Conservation (phyloP, 768 basidiomycete genomes). For the Clathrus columnatus region DNA sequence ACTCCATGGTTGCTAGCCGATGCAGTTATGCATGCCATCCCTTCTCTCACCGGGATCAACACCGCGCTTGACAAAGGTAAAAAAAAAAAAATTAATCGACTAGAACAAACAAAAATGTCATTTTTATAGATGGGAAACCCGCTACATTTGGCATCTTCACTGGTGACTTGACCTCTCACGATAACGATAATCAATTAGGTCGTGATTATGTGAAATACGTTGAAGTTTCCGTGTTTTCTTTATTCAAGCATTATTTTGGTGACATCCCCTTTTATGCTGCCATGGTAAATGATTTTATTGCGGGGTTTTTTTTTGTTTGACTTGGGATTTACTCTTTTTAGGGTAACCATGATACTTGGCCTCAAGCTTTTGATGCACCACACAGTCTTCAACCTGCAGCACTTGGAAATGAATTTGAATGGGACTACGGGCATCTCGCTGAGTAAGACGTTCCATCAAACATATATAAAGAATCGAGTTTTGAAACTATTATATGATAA, state of each 20-base stretch:
- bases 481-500: too few species aligned
- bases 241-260: constrained; percentile 16
- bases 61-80: constrained; percentile 1
- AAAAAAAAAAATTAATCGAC: too few species aligned
- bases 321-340: not conserved
- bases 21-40: constrained; percentile 19
- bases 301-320: not conserved
- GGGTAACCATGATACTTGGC: not conserved
- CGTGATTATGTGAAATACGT: not conserved
- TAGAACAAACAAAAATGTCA: too few species aligned
- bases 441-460: not conserved
- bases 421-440: not conserved
- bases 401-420: not conserved
- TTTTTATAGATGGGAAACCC: not conserved
- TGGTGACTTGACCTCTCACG: constrained; percentile 20
- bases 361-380: not conserved
- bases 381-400: not conserved
- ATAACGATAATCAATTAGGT: constrained; percentile 15
- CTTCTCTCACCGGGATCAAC: constrained; percentile 14
- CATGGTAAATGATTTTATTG: constrained; percentile 6
- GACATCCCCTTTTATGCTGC: constrained; percentile 18
- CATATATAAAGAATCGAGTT: not conserved
- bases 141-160: constrained; percentile 17
- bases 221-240: constrained; percentile 12
- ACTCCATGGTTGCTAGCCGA: constrained; percentile 16